A percentile compares a stretch with the other conserved stretches of the same genome.
phyloP scores from a whole-genome alignment of 2,329 filamentous ascomycete species.

The Grosmannia penicillata region DNA sequence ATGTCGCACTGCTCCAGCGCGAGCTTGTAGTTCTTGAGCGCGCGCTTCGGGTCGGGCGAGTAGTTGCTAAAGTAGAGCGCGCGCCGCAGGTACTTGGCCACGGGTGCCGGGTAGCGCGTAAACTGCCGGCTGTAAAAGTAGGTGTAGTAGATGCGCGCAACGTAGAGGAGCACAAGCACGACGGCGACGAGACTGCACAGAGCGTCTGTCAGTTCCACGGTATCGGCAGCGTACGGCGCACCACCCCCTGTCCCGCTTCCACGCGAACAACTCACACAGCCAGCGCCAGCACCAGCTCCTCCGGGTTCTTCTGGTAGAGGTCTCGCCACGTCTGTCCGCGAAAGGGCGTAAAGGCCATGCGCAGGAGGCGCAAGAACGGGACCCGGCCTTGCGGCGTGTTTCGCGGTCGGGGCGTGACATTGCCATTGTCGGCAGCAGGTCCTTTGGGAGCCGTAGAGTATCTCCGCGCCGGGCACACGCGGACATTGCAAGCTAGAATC shows the following conservation, averaged over 20 bases:
- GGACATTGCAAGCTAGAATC: too few relatives aligned
- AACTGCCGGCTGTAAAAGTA: slow-evolving; percentile 42
- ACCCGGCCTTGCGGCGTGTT: slow-evolving; percentile 3
- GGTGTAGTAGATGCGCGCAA: slow-evolving; percentile 31
- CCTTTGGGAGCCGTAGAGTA: not conserved
- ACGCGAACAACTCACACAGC: too few relatives aligned
- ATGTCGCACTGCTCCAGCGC: slow-evolving; percentile 62
- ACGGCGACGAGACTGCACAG: slow-evolving; percentile 19
- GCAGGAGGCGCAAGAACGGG: slow-evolving; percentile 16
- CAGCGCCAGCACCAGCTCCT: slow-evolving; percentile 27
- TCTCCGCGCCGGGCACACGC: not conserved
- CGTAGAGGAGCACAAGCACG: slow-evolving; percentile 21
- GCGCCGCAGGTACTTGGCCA: slow-evolving; percentile 64
- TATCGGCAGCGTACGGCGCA: slow-evolving; percentile 1
- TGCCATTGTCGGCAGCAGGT: not conserved
- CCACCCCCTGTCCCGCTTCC: too few relatives aligned
- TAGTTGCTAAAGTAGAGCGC: slow-evolving; percentile 80
- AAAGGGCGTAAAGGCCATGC: slow-evolving; percentile 21
- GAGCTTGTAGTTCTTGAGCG: slow-evolving; percentile 69
- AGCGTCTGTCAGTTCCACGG: not conserved
- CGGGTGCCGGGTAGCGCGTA: slow-evolving; percentile 48
- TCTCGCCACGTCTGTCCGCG: slow-evolving; percentile 21
- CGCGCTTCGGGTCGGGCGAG: slow-evolving; percentile 56
- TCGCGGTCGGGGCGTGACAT: not conserved
- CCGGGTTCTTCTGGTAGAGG: slow-evolving; percentile 26